A percentile compares a stretch with the other conserved stretches of the same genome.
These are phyloP conservation scores for Theileria parva DNA, from an alignment of 169 alveolate genomes.

Conservation along the genomic window DNA sequence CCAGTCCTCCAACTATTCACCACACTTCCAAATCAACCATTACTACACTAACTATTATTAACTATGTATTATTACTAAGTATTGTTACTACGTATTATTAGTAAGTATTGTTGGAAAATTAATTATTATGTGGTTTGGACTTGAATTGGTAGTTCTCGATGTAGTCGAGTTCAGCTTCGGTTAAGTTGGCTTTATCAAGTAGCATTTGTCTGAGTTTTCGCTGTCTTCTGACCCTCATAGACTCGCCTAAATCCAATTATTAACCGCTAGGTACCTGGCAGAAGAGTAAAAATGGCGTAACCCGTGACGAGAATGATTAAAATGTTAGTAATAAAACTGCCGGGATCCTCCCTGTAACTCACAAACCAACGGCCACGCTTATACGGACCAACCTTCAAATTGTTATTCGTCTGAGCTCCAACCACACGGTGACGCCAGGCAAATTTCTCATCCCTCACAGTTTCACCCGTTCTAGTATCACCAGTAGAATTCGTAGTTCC, in stretches of 20 bases:
- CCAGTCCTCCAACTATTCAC: no score
- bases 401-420: conserved; percentile 46
- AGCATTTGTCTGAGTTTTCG: conserved; percentile 62
- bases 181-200: conserved; percentile 60
- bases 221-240: conserved; percentile 63
- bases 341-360: conserved; percentile 69
- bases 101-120: not conserved
- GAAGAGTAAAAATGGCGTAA: conserved; percentile 62
- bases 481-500: not conserved
- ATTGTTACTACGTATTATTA: no score
- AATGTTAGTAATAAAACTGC: conserved; percentile 67
- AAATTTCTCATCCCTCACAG: not conserved
- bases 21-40: no score
- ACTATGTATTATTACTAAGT: no score
- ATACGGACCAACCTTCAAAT: conserved; percentile 58
- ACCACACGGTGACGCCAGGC: conserved; percentile 50
- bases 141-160: conserved; percentile 55
- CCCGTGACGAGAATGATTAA: conserved; percentile 63
- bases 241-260: conserved; percentile 35
- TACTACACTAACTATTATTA: no score
- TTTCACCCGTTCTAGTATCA: not conserved
- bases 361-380: conserved; percentile 66
- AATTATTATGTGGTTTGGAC: not conserved
- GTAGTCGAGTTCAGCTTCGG: conserved; percentile 63
- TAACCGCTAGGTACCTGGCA: conserved; percentile 33